Evolutionary conservation across 2,329 filamentous ascomycete species (phyloP), one percentile per base, ranked within the genome.

Genomic region (Diaporthe helianthi): DNA sequence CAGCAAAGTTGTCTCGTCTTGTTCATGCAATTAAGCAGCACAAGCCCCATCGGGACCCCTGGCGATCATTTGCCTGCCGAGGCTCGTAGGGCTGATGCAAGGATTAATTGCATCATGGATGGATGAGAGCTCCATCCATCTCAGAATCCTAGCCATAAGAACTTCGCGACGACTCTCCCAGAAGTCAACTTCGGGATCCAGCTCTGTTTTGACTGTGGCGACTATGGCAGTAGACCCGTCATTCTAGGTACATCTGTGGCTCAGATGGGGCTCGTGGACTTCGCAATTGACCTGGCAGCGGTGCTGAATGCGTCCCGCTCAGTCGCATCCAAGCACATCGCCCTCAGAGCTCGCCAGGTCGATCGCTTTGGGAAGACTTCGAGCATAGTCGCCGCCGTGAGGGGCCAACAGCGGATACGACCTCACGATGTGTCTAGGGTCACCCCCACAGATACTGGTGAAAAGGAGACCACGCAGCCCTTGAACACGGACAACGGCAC

Each of bases 261-360:
- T 60, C 73, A 71, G 70, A 89, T 89, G 87, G 82, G 86, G 79
- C 82, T 89, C 85, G 87, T 86, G 81, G 90, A 87, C 81, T 88
- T 85, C 76, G 81, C 84, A 72, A 83, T 94, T 77, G 92, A 94
- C 81, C 83, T 92, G 75, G 88, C 90, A 73, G 87, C 90, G 71
- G 84, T 94, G 73, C 84, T 91, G 78, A 89, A 86, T 82, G 92
- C 89, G 77, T 90, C 91, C 63, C 87, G 89, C 70, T 87, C 87
- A 41, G 85, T 94, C 71, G 91, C 90, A 60, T 80, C 84, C 60
- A 89, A 86, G 78, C 89, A 91, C 78, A 77, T 87, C 60, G 87
- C 86, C 69, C 81, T 91, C 65, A 83, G 88, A 72, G 77, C 82
- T 68, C 81, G 83, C 52, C 87, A 89, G 78, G 76, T 87, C 67